Evolutionary conservation across 2,329 filamentous ascomycete genomes (phyloP).

Genomic region (Seiridium unicorne): DNA sequence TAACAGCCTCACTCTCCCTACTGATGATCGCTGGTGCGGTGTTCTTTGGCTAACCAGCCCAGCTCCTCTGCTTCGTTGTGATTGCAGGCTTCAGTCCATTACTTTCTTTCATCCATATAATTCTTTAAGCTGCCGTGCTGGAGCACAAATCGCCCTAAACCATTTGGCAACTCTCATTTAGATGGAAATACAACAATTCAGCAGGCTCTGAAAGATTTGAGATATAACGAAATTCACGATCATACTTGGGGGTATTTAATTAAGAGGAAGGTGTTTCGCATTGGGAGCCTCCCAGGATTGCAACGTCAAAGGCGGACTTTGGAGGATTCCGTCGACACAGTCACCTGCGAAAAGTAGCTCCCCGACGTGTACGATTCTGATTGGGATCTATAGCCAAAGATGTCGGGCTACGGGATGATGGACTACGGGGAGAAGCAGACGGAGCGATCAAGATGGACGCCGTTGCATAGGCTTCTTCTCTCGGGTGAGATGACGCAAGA

Average conservation of each 20-base stretch:
- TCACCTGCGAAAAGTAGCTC: not conserved
- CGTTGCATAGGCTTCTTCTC: conserved; percentile 77
- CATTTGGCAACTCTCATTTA: conserved; percentile 26
- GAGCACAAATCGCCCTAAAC: no score
- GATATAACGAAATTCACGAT: conserved; percentile 12
- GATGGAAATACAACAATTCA: conserved; percentile 41
- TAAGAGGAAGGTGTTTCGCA: not conserved
- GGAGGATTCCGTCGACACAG: conserved; percentile 11
- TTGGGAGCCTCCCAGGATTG: conserved; percentile 4
- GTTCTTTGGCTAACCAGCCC: conserved; percentile 33
- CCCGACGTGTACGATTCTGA: not conserved
- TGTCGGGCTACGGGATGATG: conserved; percentile 32
- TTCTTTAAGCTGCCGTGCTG: not conserved
- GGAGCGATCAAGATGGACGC: conserved; percentile 79
- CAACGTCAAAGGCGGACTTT: conserved; percentile 12
- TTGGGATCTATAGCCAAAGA: conserved; percentile 7
- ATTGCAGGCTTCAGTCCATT: conserved; percentile 32
- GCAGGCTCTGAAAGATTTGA: conserved; percentile 51
- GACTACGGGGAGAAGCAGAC: conserved; percentile 45
- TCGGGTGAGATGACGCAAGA: conserved; percentile 80
- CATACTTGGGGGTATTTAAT: conserved; percentile 5
- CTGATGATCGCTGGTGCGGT: conserved; percentile 24
- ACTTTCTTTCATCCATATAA: conserved; percentile 23
- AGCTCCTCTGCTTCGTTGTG: conserved; percentile 18
- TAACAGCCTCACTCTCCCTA: conserved; percentile 15